Conservation (phyloP, 2,329 filamentous ascomycete species). For the Lecanicillium sp. region DNA sequence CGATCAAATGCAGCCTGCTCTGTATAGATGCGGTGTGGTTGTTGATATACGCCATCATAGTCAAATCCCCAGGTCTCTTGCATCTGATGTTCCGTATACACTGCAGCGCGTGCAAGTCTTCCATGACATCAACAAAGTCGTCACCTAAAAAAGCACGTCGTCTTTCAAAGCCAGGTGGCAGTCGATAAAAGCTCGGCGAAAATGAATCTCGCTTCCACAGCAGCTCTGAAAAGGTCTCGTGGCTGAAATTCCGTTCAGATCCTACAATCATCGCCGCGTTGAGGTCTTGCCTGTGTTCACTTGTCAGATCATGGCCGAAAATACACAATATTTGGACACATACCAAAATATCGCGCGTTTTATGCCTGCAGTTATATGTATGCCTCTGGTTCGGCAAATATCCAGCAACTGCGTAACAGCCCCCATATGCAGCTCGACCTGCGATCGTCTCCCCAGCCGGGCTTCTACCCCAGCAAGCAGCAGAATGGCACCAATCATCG, state of each 20-base stretch:
- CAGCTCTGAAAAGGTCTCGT: slow-evolving; percentile 36
- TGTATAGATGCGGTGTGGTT: slow-evolving; percentile 38
- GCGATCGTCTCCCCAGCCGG: slow-evolving; percentile 27
- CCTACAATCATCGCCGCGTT: slow-evolving; percentile 34
- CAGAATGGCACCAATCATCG: slow-evolving; percentile 36
- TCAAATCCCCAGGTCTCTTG: slow-evolving; percentile 16
- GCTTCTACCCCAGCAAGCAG: slow-evolving; percentile 38
- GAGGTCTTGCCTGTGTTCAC: slow-evolving; percentile 34
- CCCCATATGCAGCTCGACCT: slow-evolving; percentile 37
- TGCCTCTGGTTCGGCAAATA: slow-evolving; percentile 23
- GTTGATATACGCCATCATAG: slow-evolving; percentile 29
- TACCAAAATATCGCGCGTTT: slow-evolving; percentile 42
- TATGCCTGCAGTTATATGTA: slow-evolving; percentile 31
- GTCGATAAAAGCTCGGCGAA: slow-evolving; percentile 21
- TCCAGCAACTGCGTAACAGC: slow-evolving; percentile 32
- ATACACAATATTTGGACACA: slow-evolving; percentile 11
- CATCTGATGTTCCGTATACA: slow-evolving; percentile 28
- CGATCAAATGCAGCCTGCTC: slow-evolving; percentile 28
- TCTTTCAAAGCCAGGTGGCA: slow-evolving; percentile 30
- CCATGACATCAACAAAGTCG: slow-evolving; percentile 30
- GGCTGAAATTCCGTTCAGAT: slow-evolving; percentile 32
- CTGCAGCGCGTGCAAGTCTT: slow-evolving; percentile 34
- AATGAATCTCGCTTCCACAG: slow-evolving; percentile 32
- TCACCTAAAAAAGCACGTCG: slow-evolving; percentile 20
- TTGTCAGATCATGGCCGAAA: slow-evolving; percentile 9